phyloP scores from a whole-genome alignment of 1,284 basidiomycete genomes.

The Rhodotorula sp. region DNA sequence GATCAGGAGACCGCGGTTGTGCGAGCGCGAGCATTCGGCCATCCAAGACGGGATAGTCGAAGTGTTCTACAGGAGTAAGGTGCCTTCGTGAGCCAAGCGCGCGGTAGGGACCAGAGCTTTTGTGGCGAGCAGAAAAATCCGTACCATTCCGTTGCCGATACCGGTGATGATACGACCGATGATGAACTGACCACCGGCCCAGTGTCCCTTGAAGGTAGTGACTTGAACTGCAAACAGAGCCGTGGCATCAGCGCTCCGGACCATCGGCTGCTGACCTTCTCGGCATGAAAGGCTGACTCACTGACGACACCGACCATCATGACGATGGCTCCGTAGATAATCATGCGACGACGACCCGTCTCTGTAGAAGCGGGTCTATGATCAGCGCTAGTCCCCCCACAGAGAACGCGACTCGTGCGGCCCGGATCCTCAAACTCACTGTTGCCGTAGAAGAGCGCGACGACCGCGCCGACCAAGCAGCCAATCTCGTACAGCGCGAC shows the following conservation, averaged over 20 bases:
- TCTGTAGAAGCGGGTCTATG: too few species aligned
- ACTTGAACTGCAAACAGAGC: constrained; percentile 47
- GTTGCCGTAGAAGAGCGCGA: constrained; percentile 26
- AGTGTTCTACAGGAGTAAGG: constrained; percentile 50
- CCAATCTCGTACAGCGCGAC: constrained; percentile 25
- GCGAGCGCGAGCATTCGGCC: constrained; percentile 58
- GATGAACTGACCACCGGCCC: constrained; percentile 55
- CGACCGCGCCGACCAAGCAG: constrained; percentile 23
- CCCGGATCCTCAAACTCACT: background rate
- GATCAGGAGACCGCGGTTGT: constrained; percentile 60
- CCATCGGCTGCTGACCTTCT: too few species aligned
- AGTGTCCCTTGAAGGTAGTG: constrained; percentile 52
- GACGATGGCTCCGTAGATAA: constrained; percentile 37
- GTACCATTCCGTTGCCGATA: constrained; percentile 37
- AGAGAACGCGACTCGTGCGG: too few species aligned
- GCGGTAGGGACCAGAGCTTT: too few species aligned
- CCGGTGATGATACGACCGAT: constrained; percentile 52
- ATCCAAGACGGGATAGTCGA: constrained; percentile 60
- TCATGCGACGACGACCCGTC: constrained; percentile 26
- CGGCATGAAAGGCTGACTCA: background rate
- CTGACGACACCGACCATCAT: constrained; percentile 55
- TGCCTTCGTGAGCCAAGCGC: too few species aligned
- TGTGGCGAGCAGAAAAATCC: too few species aligned
- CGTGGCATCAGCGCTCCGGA: too few species aligned
- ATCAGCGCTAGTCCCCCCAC: too few species aligned